phyloP scores from a whole-genome alignment of 306 rosid genomes.

The Glycine latifolia region DNA sequence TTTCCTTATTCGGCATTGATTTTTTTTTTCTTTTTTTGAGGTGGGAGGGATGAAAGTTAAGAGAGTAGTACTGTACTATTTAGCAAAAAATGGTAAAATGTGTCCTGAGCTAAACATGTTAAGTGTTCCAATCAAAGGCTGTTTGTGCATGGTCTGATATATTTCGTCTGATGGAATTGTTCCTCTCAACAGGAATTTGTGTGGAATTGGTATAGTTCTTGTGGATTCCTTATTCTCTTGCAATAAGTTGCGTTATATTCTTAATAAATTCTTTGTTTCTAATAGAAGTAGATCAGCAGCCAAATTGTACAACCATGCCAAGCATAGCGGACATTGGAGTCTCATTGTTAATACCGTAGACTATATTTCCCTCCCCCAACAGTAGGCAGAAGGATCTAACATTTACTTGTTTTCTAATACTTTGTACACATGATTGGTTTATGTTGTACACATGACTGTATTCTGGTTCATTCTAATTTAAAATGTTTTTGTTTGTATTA shows the following conservation, averaged over 20 bases:
- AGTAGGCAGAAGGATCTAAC: background rate
- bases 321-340: constrained; percentile 30
- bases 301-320: constrained; percentile 19
- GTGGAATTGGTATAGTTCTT: background rate
- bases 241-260: background rate
- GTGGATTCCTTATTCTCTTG: constrained; percentile 8
- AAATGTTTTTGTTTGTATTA: background rate
- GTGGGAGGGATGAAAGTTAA: background rate
- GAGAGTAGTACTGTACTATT: background rate
- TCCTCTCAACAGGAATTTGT: constrained; percentile 8
- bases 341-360: constrained; percentile 39
- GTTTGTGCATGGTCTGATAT: constrained; percentile 7
- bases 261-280: background rate
- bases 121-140: background rate
- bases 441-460: constrained; percentile 25
- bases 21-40: background rate
- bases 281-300: constrained; percentile 19
- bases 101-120: background rate
- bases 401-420: constrained; percentile 17
- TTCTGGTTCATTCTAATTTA: constrained; percentile 37
- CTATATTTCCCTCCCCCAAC: constrained; percentile 27
- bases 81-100: background rate
- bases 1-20: background rate
- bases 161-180: constrained; percentile 6
- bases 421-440: constrained; percentile 35